These are phyloP conservation scores for Tylopilus rubrobrunneus DNA, from an alignment of 768 basidiomycete genomes.

Conservation along the genomic window DNA sequence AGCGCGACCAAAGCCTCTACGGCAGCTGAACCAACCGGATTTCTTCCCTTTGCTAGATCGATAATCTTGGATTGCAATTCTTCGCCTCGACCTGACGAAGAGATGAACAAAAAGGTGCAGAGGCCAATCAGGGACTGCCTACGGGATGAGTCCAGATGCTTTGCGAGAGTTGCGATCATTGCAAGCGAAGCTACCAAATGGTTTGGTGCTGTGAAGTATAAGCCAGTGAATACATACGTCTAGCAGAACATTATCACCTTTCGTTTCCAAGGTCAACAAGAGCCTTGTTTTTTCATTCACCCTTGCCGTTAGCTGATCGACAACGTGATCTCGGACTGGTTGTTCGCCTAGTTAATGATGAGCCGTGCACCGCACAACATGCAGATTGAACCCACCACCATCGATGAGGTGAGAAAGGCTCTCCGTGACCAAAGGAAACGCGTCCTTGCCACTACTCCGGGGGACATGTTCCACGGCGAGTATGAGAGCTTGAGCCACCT, in stretches of 20 bases:
- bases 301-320: background rate
- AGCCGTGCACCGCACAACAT: background rate
- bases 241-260: background rate
- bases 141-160: background rate
- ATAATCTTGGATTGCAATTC: background rate
- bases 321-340: background rate
- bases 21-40: constrained; percentile 3
- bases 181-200: constrained; percentile 1
- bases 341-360: background rate
- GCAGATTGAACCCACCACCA: background rate
- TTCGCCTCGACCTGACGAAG: background rate
- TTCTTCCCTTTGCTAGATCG: background rate
- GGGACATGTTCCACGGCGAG: background rate
- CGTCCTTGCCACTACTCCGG: no score
- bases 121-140: background rate
- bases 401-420: background rate
- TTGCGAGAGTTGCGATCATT: background rate
- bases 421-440: background rate
- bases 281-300: background rate
- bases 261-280: background rate
- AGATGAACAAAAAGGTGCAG: background rate
- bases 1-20: constrained; percentile 5
- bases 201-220: background rate
- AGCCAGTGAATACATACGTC: background rate
- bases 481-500: background rate